Conservation (phyloP, 495 filamentous ascomycete genomes). For the Hypoxylon lienhwacheense region DNA sequence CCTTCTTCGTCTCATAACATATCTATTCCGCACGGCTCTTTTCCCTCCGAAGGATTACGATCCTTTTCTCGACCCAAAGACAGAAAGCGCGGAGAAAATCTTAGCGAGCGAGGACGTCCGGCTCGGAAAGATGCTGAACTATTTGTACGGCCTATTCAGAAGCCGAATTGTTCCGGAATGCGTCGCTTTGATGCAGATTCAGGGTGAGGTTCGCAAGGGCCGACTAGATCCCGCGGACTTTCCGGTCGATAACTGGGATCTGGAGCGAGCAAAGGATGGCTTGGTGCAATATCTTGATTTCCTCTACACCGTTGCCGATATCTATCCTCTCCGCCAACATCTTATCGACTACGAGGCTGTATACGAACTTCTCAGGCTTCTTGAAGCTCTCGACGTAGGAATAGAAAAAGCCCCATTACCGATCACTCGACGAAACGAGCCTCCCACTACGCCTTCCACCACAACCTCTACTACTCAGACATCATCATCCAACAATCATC, state of each 20-base stretch:
- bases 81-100: slow-evolving; percentile 38
- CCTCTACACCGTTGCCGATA: slow-evolving; percentile 86
- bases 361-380: slow-evolving; percentile 78
- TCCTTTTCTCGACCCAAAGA: slow-evolving; percentile 51
- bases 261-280: slow-evolving; percentile 83
- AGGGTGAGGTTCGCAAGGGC: slow-evolving; percentile 75
- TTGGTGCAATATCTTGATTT: slow-evolving; percentile 92
- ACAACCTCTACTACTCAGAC: slow-evolving; percentile 39
- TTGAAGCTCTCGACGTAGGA: slow-evolving; percentile 82
- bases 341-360: slow-evolving; percentile 87
- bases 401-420: slow-evolving; percentile 71
- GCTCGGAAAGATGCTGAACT: slow-evolving; percentile 69
- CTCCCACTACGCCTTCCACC: slow-evolving; percentile 34
- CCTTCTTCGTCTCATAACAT: slow-evolving; percentile 82
- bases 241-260: slow-evolving; percentile 93
- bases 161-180: slow-evolving; percentile 90
- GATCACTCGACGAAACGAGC: slow-evolving; percentile 41
- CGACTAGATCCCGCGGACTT: slow-evolving; percentile 67
- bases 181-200: slow-evolving; percentile 86
- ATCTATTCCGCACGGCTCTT: slow-evolving; percentile 68
- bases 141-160: slow-evolving; percentile 88
- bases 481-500: slow-evolving; percentile 51
- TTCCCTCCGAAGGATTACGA: slow-evolving; percentile 58
- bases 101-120: slow-evolving; percentile 46
- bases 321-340: slow-evolving; percentile 56